Conservation (phyloP, 176 grass and related monocot genomes). For the Avena sativa region DNA sequence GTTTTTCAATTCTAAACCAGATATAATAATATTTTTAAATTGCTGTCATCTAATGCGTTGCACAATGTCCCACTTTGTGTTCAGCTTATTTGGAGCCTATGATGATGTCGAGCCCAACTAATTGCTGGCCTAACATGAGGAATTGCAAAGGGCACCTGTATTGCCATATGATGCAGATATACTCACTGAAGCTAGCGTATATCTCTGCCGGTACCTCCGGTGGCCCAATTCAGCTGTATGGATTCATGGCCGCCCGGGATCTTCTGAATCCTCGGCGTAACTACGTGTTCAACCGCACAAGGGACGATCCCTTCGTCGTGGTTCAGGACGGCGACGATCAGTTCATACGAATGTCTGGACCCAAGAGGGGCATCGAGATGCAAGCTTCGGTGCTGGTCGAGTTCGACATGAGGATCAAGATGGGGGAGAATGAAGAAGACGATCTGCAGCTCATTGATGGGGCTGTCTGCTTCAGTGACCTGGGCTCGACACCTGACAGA, state of each 20-base stretch:
- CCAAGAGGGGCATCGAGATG: not conserved
- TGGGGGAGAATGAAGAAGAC: not conserved
- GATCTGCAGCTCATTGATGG: not conserved
- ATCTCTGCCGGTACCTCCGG: not conserved
- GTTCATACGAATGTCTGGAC: not conserved
- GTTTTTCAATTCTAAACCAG: too few species aligned
- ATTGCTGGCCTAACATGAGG: not conserved
- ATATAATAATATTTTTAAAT: too few species aligned
- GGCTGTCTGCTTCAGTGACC: not conserved
- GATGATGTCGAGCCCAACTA: not conserved
- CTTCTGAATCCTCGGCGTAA: not conserved
- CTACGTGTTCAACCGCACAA: not conserved
- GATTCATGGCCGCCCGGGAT: not conserved
- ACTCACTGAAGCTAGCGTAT: not conserved
- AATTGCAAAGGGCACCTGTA: not conserved
- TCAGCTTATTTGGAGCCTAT: not conserved
- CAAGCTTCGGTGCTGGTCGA: not conserved
- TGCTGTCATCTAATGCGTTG: too few species aligned
- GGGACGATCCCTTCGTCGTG: not conserved
- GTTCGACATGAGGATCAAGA: constrained; percentile 20
- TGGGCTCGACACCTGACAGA: not conserved
- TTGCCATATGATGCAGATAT: not conserved
- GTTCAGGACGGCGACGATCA: not conserved
- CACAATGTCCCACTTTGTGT: too few species aligned
- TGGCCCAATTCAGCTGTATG: not conserved